A percentile compares a stretch with the other conserved stretches of the same genome.
Evolutionary conservation across 306 rosid genomes (phyloP).

Genomic region (Cyamopsis tetragonoloba): DNA sequence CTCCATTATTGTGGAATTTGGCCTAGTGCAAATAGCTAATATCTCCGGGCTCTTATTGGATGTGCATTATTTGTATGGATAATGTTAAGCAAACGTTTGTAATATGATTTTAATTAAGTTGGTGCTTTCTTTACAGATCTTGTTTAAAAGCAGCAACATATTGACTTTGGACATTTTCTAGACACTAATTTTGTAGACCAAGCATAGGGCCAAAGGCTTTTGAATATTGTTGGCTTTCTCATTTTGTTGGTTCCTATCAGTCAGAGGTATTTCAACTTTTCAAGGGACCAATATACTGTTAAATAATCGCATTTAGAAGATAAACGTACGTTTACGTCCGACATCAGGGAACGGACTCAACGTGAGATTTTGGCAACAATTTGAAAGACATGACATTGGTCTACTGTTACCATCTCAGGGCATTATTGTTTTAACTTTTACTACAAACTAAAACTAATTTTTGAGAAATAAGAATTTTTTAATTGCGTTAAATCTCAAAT

Average conservation of each 20-base stretch:
- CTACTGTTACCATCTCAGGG: no score
- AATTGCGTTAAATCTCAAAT: no score
- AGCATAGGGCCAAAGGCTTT: background rate
- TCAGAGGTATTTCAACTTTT: background rate
- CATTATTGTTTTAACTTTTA: no score
- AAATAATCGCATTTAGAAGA: background rate
- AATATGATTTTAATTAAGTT: conserved; percentile 27
- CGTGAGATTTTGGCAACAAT: background rate
- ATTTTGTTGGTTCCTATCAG: background rate
- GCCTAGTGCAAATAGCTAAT: conserved; percentile 28
- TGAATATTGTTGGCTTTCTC: background rate
- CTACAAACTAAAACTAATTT: no score
- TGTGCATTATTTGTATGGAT: conserved; percentile 46
- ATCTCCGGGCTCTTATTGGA: conserved; percentile 32
- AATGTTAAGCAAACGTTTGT: conserved; percentile 36
- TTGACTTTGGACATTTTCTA: background rate
- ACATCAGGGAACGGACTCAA: background rate
- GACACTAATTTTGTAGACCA: background rate
- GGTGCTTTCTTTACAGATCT: conserved; percentile 8
- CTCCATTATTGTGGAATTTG: conserved; percentile 25
- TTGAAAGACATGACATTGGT: background rate
- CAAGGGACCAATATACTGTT: background rate
- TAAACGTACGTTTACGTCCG: background rate
- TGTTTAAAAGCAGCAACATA: conserved; percentile 1
- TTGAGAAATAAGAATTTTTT: no score